Evolutionary conservation across 257 asterid genomes (phyloP), one percentile per base, ranked within the genome.

Genomic region (Jacaranda copaia): DNA sequence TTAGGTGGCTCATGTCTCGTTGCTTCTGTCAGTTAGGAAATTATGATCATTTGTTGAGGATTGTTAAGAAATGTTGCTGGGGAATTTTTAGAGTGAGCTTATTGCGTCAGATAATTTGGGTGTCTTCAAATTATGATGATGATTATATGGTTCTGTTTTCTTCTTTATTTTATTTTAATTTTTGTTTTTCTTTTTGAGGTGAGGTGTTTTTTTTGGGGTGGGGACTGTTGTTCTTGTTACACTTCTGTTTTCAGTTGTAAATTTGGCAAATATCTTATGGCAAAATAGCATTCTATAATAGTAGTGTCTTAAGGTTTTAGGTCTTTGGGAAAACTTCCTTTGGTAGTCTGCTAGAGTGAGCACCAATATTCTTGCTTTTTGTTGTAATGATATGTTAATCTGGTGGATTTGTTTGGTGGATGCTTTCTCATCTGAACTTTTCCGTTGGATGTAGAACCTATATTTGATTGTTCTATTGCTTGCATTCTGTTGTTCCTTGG

Each of bases 21-120:
- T 64, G 70, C 76, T 76, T 72, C 59, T 51, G 6, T 32, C 55
- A 66, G 40, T 68, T 74, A 13, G 15, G 67, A 51, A 48, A 52
- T 19, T 61, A 19, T 43, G 36, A 60, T 5, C 19, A 18, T n/a
- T 42, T 55, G 51, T 14, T 4, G 3, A 42, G 36, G 61, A 38
- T 16, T 72, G n/a, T 45, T 13, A 57, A 56, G 56, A 53, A 38
- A 49, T 64, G 32, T 40, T 38, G 42, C 20, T 59, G 18, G 58
- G 61, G 19, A 40, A 60, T 58, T 55, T 20, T 46, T 59, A 46
- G 20, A 15, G 25, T 45, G 66, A 38, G 66, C 72, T 64, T 13
- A 18, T 68, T 32, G 18, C n/a, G 15, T 52, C 53, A 25, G 55
- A 46, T 38, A 8, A 45, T 10, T 66, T 45, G 38, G 62, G 63